Percentiles rank a stretch among this genome's conserved stretches.
phyloP scores from a whole-genome alignment of 1,284 basidiomycete genomes.

The Vanrija sp. region DNA sequence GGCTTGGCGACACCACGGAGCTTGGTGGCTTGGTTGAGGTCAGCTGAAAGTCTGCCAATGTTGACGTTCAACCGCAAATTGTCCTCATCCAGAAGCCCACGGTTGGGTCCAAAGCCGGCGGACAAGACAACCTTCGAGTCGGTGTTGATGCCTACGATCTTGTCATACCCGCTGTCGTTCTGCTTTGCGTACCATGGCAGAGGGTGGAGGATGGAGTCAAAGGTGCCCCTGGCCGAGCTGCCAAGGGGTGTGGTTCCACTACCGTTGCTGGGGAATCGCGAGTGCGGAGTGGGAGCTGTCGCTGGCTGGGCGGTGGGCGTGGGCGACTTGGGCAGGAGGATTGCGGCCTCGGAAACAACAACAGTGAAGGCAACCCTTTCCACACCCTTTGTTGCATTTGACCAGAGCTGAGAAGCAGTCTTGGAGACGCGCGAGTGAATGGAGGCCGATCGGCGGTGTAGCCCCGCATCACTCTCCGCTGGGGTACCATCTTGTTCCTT shows the following conservation, averaged over 20 bases:
- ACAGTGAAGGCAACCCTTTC: slow-evolving; percentile 31
- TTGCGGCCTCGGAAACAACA: slow-evolving; percentile 20
- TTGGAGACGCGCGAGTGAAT: slow-evolving; percentile 23
- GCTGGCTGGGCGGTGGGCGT: slow-evolving; percentile 1
- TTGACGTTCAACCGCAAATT: slow-evolving; percentile 28
- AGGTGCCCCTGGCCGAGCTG: not conserved
- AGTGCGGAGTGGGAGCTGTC: not conserved
- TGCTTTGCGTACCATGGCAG: not conserved
- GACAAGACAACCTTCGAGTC: slow-evolving; percentile 15
- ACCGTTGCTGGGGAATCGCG: not conserved
- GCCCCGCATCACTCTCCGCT: no score
- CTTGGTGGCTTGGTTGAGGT: not conserved
- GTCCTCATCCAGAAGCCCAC: slow-evolving; percentile 33
- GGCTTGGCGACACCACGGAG: no score
- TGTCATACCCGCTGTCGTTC: slow-evolving; percentile 17
- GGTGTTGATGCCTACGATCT: slow-evolving; percentile 24
- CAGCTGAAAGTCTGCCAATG: slow-evolving; percentile 11
- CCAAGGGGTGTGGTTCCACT: no score
- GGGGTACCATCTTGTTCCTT: no score
- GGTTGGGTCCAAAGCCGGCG: slow-evolving; percentile 38
- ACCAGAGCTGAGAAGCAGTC: slow-evolving; percentile 32
- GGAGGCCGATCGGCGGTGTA: slow-evolving; percentile 15
- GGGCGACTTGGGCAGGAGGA: slow-evolving; percentile 26
- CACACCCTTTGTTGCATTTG: slow-evolving; percentile 33
- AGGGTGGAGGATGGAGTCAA: not conserved